Conservation (phyloP, 2,329 filamentous ascomycete species). For the Alternaria solani region DNA sequence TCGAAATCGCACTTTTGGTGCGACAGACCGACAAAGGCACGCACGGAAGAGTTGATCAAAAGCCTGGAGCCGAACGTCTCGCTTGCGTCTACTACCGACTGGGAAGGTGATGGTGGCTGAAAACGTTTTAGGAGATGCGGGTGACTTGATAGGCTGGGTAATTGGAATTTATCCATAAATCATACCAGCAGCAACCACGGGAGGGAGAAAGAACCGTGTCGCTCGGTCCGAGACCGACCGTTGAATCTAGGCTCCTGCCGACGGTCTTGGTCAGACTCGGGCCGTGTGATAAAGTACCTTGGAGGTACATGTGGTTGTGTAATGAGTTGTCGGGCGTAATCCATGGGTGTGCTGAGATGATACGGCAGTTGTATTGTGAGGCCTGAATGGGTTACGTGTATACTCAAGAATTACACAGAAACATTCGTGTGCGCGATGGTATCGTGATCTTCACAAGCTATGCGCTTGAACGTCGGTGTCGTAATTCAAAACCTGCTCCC, state of each 20-base stretch:
- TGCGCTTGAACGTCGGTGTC: neutral
- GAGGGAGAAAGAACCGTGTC: neutral
- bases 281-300: constrained; percentile 22
- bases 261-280: constrained; percentile 8
- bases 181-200: constrained; percentile 1
- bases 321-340: constrained; percentile 12
- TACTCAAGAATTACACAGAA: neutral
- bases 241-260: constrained; percentile 10
- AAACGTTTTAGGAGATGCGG: neutral
- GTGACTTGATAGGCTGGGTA: constrained; percentile 14
- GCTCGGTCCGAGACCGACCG: constrained; percentile 14
- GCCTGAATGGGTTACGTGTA: neutral
- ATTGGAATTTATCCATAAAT: constrained; percentile 19
- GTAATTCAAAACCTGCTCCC: constrained; percentile 6
- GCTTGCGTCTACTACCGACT: constrained; percentile 6
- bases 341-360: constrained; percentile 16
- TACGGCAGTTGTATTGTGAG: constrained; percentile 15
- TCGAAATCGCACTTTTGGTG: constrained; percentile 3
- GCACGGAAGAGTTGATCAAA: neutral
- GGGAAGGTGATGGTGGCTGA: neutral
- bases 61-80: constrained; percentile 1
- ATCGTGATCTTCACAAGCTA: constrained; percentile 3
- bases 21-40: neutral
- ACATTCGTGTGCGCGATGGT: neutral
- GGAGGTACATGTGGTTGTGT: constrained; percentile 9